A percentile compares a stretch with the other conserved stretches of the same genome.
phyloP scores from a whole-genome alignment of 1,139 yeast genomes.

The Suhomyces atakaporum region DNA sequence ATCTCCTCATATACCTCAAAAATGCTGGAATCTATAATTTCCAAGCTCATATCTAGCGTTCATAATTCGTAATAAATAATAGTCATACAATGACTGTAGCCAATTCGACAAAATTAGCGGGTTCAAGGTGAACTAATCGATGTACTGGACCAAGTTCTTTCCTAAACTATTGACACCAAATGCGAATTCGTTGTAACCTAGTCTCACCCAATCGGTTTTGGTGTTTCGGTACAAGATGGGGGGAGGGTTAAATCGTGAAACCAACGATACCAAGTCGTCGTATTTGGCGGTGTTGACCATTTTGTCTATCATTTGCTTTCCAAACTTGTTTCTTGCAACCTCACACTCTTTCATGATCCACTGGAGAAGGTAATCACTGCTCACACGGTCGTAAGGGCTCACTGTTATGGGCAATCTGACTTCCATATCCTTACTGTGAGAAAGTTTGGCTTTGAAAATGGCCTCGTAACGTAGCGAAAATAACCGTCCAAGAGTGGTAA shows the following conservation, averaged over 20 bases:
- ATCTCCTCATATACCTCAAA: too few species aligned
- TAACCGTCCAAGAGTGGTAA: slow-evolving; percentile 52
- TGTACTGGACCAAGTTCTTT: slow-evolving; percentile 27
- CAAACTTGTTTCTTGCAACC: slow-evolving; percentile 39
- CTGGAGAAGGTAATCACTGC: slow-evolving; percentile 45
- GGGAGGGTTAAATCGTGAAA: slow-evolving; percentile 27
- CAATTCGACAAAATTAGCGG: too few species aligned
- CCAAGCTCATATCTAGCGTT: not conserved
- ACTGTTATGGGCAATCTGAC: slow-evolving; percentile 54
- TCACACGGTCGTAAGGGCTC: slow-evolving; percentile 52
- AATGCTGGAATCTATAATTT: too few species aligned
- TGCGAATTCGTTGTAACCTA: slow-evolving; percentile 39
- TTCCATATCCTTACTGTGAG: slow-evolving; percentile 51
- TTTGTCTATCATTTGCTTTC: slow-evolving; percentile 31
- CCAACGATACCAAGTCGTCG: slow-evolving; percentile 25
- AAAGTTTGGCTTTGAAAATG: slow-evolving; percentile 49
- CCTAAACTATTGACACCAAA: slow-evolving; percentile 27
- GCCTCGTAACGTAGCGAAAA: slow-evolving; percentile 57
- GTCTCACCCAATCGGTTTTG: slow-evolving; percentile 37
- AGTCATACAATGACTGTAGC: too few species aligned
- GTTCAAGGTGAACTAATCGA: slow-evolving; percentile 25
- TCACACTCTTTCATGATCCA: slow-evolving; percentile 60
- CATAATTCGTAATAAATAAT: not conserved
- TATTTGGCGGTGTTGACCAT: slow-evolving; percentile 25
- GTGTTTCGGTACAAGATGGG: slow-evolving; percentile 34